These are phyloP conservation scores for Mycena capillaripes DNA, from an alignment of 768 basidiomycete genomes.

Conservation along the genomic window DNA sequence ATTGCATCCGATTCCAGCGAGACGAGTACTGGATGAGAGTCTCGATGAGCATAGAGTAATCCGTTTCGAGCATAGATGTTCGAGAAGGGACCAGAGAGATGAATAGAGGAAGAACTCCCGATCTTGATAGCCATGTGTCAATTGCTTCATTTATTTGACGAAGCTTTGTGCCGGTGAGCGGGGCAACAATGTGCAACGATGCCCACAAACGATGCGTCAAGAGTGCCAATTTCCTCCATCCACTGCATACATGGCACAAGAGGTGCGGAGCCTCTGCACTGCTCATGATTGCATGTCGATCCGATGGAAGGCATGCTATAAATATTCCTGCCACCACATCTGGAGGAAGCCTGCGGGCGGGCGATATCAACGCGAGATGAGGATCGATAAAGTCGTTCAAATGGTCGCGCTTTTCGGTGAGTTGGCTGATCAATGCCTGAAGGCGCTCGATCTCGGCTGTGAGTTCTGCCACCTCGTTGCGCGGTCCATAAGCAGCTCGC, in stretches of 20 bases:
- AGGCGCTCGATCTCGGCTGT: neutral
- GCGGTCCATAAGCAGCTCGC: neutral
- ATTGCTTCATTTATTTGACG: neutral
- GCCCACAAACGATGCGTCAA: slow-evolving; percentile 4
- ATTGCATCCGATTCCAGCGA: neutral
- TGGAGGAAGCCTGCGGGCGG: slow-evolving; percentile 1
- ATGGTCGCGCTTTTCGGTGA: neutral
- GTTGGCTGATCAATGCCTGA: neutral
- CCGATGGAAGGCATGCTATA: neutral
- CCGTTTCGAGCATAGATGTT: no score
- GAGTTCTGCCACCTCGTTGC: neutral
- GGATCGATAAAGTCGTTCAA: neutral
- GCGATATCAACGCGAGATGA: no score
- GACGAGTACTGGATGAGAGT: neutral
- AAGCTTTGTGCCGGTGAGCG: neutral
- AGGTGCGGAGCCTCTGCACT: neutral
- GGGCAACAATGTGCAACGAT: slow-evolving; percentile 2
- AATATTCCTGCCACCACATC: slow-evolving; percentile 16
- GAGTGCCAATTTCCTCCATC: slow-evolving; percentile 8
- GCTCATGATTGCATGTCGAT: neutral
- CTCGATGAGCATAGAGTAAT: neutral
- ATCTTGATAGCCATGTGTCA: neutral
- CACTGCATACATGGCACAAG: neutral
- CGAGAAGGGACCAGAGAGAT: neutral
- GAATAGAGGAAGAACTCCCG: slow-evolving; percentile 1